phyloP scores from a whole-genome alignment of 306 rosid species.

The Malus sieversii region DNA sequence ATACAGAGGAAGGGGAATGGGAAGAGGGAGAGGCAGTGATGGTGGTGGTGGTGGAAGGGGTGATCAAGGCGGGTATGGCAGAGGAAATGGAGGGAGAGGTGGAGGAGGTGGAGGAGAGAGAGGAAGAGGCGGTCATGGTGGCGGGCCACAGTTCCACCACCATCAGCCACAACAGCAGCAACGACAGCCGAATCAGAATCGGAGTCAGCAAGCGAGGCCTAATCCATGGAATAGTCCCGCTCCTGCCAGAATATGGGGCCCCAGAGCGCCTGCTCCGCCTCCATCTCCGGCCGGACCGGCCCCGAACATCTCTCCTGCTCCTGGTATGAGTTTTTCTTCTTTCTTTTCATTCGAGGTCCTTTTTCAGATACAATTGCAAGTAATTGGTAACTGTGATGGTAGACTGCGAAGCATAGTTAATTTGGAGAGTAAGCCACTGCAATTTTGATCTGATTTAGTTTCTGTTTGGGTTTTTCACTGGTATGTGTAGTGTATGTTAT shows the following conservation, averaged over 20 bases:
- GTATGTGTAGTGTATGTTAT: background rate
- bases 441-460: background rate
- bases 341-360: background rate
- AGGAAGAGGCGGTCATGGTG: background rate
- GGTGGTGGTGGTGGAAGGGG: background rate
- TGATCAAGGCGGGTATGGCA: background rate
- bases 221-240: background rate
- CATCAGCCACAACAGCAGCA: background rate
- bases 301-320: background rate
- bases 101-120: slow-evolving; percentile 7
- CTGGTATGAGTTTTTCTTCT: background rate
- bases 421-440: background rate
- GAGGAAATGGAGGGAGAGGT: background rate
- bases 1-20: background rate
- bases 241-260: background rate
- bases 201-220: background rate
- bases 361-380: background rate
- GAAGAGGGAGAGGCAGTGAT: background rate
- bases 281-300: background rate
- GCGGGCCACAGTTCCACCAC: background rate
- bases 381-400: background rate
- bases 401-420: background rate
- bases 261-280: background rate
- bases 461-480: background rate
- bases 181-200: background rate